Evolutionary conservation across 805 yeast genomes (phyloP), one percentile per base, ranked within the genome.

Genomic region (Candida taoyuanica): DNA sequence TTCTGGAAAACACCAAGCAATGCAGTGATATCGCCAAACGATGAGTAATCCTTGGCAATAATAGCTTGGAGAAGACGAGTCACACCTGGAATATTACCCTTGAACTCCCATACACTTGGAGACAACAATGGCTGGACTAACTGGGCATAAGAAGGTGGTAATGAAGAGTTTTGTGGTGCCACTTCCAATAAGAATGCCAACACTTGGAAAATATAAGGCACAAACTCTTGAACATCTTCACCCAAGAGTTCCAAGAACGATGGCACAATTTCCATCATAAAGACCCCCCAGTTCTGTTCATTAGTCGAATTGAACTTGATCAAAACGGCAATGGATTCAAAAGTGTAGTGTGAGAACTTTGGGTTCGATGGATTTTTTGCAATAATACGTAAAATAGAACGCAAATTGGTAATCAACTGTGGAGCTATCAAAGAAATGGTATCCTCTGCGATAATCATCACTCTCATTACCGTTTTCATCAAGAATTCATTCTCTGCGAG

Each of bases 1-100:
- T 89, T 87, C 64, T 94, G 98, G 69, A 86, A 94, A n/a, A 93
- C 95, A 28, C 99, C 99, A 29, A 93, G 67, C 21, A 93, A 74
- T 3, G 97, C 95, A 25, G 84, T 74, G 29, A 87, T 58, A 34
- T 70, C 73, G n/a, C 54, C 50, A 33, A 63, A 70, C 2, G 61
- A 50, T 3, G 49, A 37, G 8, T 53, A 49, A 29, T 69, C 69
- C 14, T 58, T 58, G 20, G 59, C 53, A n/a, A 78, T 63, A 16
- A 91, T 78, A 6, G 86, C 78, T 39, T 78, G 73, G 28, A 93
- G 65, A 36, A 93, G 67, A 50, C 96, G 75, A 0, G 94, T 81
- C 16, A 91, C 76, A 2, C 96, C 97, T 3, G 98, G 98, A 25
- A 91, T 78, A 50, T 91, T 93, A 13, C 98, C 98, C 47, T 79